Evolutionary conservation across 495 filamentous ascomycete species (phyloP).

Genomic region (Corynascus novoguineensis): DNA sequence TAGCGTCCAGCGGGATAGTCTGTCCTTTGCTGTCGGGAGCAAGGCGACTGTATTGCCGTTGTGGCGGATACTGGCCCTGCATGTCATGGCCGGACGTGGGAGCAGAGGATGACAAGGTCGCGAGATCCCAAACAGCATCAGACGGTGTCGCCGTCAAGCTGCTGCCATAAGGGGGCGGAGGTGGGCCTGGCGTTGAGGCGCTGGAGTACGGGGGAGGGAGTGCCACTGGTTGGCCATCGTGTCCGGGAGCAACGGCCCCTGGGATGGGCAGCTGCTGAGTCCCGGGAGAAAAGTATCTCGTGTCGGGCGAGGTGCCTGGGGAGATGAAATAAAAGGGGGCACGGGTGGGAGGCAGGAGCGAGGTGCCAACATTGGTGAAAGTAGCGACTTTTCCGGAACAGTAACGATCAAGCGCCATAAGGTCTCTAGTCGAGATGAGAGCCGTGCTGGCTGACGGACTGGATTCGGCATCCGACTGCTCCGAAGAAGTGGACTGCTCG

Average conservation of each 20-base stretch:
- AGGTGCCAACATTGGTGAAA: slow-evolving; percentile 25
- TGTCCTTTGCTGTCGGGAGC: slow-evolving; percentile 50
- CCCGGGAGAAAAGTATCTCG: slow-evolving; percentile 20
- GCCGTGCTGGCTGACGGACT: slow-evolving; percentile 25
- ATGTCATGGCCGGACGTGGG: slow-evolving; percentile 14
- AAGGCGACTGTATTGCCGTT: slow-evolving; percentile 26
- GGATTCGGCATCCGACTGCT: slow-evolving; percentile 25
- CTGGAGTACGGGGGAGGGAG: slow-evolving; percentile 27
- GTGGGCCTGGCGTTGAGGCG: slow-evolving; percentile 16
- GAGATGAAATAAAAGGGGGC: slow-evolving; percentile 25
- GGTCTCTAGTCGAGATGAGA: slow-evolving; percentile 43
- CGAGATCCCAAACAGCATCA: slow-evolving; percentile 10
- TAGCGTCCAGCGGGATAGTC: slow-evolving; percentile 60
- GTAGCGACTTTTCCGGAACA: slow-evolving; percentile 26
- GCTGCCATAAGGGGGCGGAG: slow-evolving; percentile 25
- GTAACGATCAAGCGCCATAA: slow-evolving; percentile 37
- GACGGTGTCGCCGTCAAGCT: slow-evolving; percentile 21
- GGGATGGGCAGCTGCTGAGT: slow-evolving; percentile 22
- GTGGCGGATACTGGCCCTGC: background rate
- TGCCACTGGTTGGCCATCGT: slow-evolving; percentile 14
- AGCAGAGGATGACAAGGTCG: slow-evolving; percentile 10
- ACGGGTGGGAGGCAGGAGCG: slow-evolving; percentile 24
- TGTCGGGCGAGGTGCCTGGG: slow-evolving; percentile 30
- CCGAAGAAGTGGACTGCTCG: slow-evolving; percentile 31
- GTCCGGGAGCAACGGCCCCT: background rate